Conservation (phyloP, 2,329 filamentous ascomycete species). For the Epichloe typhina region DNA sequence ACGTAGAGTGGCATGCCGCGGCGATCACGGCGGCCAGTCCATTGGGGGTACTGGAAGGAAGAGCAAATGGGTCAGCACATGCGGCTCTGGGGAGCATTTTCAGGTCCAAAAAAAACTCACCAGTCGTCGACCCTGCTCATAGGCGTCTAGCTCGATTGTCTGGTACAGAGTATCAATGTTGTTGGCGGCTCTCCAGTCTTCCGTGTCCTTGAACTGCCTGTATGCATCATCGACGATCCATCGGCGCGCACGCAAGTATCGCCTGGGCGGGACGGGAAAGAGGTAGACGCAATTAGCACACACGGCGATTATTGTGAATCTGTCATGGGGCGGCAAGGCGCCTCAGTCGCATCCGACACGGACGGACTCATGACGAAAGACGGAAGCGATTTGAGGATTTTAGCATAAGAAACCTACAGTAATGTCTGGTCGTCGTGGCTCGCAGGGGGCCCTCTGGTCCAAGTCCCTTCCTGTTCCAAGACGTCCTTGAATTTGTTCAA, state of each 20-base stretch:
- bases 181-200: slow-evolving; percentile 74
- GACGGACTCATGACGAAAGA: neutral
- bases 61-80: neutral
- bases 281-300: slow-evolving; percentile 6
- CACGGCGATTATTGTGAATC: too few relatives aligned
- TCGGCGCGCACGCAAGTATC: slow-evolving; percentile 73
- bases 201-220: slow-evolving; percentile 75
- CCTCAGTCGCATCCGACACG: neutral
- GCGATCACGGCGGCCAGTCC: slow-evolving; percentile 80
- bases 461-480: slow-evolving; percentile 51
- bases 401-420: slow-evolving; percentile 36
- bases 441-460: slow-evolving; percentile 40
- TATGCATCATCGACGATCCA: slow-evolving; percentile 69
- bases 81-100: too few relatives aligned
- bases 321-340: too few relatives aligned
- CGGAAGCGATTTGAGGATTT: too few relatives aligned
- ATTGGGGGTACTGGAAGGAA: slow-evolving; percentile 66
- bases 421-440: slow-evolving; percentile 64
- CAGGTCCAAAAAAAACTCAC: slow-evolving; percentile 30
- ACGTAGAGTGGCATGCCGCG: slow-evolving; percentile 88
- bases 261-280: slow-evolving; percentile 33
- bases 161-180: slow-evolving; percentile 68
- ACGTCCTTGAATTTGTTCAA: slow-evolving; percentile 60
- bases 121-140: slow-evolving; percentile 65
- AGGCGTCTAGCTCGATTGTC: slow-evolving; percentile 74